phyloP scores from a whole-genome alignment of 163 green algal species.

The Scenedesmus sp. region DNA sequence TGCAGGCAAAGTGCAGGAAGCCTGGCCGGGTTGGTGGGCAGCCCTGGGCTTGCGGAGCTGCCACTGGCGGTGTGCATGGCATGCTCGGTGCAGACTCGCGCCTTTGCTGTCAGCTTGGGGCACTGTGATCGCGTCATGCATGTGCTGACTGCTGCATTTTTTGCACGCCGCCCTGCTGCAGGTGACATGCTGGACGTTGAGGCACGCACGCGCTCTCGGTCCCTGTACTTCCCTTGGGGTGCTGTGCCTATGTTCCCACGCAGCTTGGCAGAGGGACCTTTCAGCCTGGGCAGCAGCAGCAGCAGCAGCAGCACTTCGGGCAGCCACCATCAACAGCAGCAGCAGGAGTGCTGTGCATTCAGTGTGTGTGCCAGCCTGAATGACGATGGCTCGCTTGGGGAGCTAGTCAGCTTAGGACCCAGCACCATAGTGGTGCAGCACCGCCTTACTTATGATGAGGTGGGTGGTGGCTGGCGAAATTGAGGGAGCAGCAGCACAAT shows the following conservation, averaged over 20 bases:
- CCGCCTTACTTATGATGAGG: constrained; percentile 82
- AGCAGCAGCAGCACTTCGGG: constrained; percentile 37
- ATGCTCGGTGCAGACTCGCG: neutral
- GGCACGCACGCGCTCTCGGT: constrained; percentile 74
- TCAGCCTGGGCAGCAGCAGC: constrained; percentile 78
- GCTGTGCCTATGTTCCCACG: constrained; percentile 90
- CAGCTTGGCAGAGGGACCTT: constrained; percentile 82
- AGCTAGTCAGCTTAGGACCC: constrained; percentile 60
- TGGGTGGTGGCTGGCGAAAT: neutral
- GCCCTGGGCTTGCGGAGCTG: neutral
- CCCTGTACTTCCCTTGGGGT: constrained; percentile 92
- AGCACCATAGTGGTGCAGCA: constrained; percentile 64
- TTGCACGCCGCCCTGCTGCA: neutral
- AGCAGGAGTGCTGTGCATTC: constrained; percentile 52
- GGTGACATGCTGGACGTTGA: constrained; percentile 65
- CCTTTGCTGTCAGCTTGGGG: neutral
- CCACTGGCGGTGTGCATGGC: too few species aligned
- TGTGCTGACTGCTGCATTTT: neutral
- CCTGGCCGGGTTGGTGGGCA: neutral
- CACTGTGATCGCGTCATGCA: too few species aligned
- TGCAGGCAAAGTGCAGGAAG: neutral
- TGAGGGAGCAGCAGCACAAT: neutral
- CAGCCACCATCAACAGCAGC: constrained; percentile 30
- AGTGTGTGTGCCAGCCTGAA: constrained; percentile 56
- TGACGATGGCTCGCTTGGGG: constrained; percentile 52